phyloP scores from a whole-genome alignment of 352 stramenopile species.

The Albugo laibachii region DNA sequence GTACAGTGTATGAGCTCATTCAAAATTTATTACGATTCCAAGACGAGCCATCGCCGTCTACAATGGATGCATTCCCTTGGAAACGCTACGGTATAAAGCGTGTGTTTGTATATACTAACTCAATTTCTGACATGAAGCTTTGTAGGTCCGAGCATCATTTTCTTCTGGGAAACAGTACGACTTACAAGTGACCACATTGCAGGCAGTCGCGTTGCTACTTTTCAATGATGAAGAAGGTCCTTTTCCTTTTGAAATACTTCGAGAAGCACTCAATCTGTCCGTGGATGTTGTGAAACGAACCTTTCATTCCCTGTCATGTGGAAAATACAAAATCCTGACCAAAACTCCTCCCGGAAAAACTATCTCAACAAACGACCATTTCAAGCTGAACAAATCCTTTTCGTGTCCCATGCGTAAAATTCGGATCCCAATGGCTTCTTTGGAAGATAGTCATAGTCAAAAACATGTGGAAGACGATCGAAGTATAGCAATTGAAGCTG shows the following conservation, averaged over 20 bases:
- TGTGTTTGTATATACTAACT: background rate
- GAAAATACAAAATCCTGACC: constrained; percentile 96
- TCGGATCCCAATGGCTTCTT: constrained; percentile 95
- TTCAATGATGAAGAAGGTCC: constrained; percentile 84
- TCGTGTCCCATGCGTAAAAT: constrained; percentile 93
- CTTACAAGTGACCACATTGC: constrained; percentile 93
- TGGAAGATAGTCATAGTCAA: constrained; percentile 96
- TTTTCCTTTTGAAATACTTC: constrained; percentile 81
- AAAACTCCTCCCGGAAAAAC: constrained; percentile 89
- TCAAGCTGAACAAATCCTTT: constrained; percentile 90
- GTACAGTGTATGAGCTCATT: constrained; percentile 93
- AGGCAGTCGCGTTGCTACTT: constrained; percentile 89
- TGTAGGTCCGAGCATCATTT: constrained; percentile 54
- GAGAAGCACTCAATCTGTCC: constrained; percentile 86
- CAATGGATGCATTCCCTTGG: constrained; percentile 94
- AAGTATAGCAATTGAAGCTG: constrained; percentile 96
- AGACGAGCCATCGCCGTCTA: constrained; percentile 87
- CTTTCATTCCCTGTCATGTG: constrained; percentile 96
- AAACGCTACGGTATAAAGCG: constrained; percentile 76
- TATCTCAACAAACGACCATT: constrained; percentile 86
- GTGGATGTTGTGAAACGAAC: constrained; percentile 94
- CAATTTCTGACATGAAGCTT: background rate
- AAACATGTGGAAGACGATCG: constrained; percentile 95
- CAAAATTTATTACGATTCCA: constrained; percentile 88
- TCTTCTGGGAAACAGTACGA: constrained; percentile 90